phyloP scores from a whole-genome alignment of 805 yeast genomes.

The Kluyveromyces siamensis region DNA sequence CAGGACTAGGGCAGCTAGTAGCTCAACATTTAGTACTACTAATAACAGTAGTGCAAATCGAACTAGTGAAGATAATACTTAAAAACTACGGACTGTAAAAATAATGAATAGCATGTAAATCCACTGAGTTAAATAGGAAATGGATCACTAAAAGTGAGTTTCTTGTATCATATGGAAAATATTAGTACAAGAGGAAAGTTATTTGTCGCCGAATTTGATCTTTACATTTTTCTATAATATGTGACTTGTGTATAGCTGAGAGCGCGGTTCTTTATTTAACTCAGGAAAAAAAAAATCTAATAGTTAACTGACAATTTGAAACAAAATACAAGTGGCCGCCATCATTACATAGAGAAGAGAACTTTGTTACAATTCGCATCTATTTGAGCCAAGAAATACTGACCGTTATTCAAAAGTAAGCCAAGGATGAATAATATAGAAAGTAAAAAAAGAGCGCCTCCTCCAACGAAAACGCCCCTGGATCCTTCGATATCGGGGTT shows the following conservation, averaged over 20 bases:
- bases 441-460: not conserved
- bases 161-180: too few species aligned
- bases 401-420: too few species aligned
- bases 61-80: not conserved
- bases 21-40: not conserved
- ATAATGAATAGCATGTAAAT: too few species aligned
- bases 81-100: not conserved
- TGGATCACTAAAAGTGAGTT: too few species aligned
- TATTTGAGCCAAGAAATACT: not conserved
- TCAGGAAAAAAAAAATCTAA: too few species aligned
- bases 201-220: too few species aligned
- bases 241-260: not conserved
- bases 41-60: too few species aligned
- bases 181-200: too few species aligned
- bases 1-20: not conserved
- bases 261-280: not conserved
- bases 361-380: not conserved
- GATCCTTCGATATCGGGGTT: not conserved
- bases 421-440: not conserved
- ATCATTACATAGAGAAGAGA: not conserved
- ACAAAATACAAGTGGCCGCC: not conserved
- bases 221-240: too few species aligned
- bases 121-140: too few species aligned
- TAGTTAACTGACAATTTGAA: not conserved
- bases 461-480: conserved; percentile 2